phyloP scores from a whole-genome alignment of 2,329 filamentous ascomycete species.

The Fusarium poae region DNA sequence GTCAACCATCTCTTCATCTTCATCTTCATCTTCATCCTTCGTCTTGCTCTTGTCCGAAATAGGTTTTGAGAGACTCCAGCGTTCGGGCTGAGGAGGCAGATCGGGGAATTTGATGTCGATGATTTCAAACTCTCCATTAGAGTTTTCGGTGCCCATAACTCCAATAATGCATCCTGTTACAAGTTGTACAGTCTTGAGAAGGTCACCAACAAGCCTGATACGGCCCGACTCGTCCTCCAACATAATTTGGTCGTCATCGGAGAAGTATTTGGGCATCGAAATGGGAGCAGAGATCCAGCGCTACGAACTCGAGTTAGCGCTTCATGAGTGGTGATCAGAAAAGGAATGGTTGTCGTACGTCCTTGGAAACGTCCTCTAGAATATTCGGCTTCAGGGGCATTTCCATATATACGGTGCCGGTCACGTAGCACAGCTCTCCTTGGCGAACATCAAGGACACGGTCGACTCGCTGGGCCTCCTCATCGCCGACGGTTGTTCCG shows the following conservation, averaged over 20 bases:
- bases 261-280: slow-evolving; percentile 80
- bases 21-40: slow-evolving; percentile 63
- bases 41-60: slow-evolving; percentile 53
- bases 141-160: slow-evolving; percentile 94
- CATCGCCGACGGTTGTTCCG: slow-evolving; percentile 80
- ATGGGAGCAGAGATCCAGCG: slow-evolving; percentile 91
- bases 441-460: slow-evolving; percentile 95
- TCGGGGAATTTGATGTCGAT: slow-evolving; percentile 91
- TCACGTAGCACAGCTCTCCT: slow-evolving; percentile 94
- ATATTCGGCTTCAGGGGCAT: slow-evolving; percentile 97
- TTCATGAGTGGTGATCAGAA: not conserved
- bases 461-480: slow-evolving; percentile 81
- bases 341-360: slow-evolving; percentile 65
- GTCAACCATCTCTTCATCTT: slow-evolving; percentile 71
- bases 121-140: slow-evolving; percentile 91
- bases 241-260: slow-evolving; percentile 78
- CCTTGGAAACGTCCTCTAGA: slow-evolving; percentile 92
- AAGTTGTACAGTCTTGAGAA: slow-evolving; percentile 76
- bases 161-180: slow-evolving; percentile 95
- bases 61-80: slow-evolving; percentile 78
- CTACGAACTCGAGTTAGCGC: slow-evolving; percentile 58
- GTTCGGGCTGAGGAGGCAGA: slow-evolving; percentile 81
- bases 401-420: slow-evolving; percentile 96
- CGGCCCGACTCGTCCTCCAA: slow-evolving; percentile 96
- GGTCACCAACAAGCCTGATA: slow-evolving; percentile 79